phyloP scores from a whole-genome alignment of 495 filamentous ascomycete genomes.

The Glarea lozoyensis region DNA sequence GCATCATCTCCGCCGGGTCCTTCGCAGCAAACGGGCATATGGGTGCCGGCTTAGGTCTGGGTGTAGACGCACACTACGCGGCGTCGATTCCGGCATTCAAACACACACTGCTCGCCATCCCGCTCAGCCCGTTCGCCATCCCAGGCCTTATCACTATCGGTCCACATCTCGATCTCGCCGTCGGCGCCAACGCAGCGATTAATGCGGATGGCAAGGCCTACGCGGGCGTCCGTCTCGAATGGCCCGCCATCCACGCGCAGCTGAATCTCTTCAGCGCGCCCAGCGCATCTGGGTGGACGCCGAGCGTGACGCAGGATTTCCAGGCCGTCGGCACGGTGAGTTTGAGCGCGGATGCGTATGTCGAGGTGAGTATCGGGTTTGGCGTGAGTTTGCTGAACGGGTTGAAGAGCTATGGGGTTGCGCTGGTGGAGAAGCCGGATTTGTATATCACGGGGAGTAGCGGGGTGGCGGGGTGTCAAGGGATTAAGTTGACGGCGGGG shows the following conservation, averaged over 20 bases:
- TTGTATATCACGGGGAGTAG: neutral
- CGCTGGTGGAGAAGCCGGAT: neutral
- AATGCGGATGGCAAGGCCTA: neutral
- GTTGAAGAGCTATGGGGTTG: neutral
- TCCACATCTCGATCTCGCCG: neutral
- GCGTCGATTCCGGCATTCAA: neutral
- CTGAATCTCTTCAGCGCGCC: constrained; percentile 1
- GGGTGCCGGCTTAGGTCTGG: neutral
- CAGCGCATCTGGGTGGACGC: neutral
- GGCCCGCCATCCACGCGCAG: constrained; percentile 1
- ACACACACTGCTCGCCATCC: neutral
- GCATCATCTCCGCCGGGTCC: neutral
- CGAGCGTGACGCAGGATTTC: neutral
- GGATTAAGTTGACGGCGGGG: neutral
- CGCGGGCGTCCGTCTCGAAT: neutral
- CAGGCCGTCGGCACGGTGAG: neutral
- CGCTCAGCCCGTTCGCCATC: neutral
- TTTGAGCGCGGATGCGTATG: neutral
- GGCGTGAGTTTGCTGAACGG: constrained; percentile 1
- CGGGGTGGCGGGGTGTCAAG: neutral
- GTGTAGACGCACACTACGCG: neutral
- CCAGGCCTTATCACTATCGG: constrained; percentile 1
- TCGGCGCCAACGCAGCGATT: neutral
- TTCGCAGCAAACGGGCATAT: neutral
- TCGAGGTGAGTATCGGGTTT: neutral